Evolutionary conservation across 345 rosid genomes (phyloP).

Genomic region (Erodium maritimum): DNA sequence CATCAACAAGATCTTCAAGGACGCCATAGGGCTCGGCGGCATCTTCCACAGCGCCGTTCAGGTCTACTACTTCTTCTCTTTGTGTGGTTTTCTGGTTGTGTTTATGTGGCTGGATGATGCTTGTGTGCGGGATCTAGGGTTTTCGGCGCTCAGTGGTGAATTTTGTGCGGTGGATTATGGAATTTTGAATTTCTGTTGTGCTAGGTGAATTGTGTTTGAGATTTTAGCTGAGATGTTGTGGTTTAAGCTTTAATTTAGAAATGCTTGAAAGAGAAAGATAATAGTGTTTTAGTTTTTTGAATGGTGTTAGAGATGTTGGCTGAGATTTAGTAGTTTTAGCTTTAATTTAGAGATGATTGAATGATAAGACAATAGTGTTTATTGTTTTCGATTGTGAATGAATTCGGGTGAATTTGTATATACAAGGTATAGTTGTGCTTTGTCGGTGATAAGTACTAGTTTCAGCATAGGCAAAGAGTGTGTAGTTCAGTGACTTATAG

Average conservation of each 20-base stretch:
- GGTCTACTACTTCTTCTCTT: conserved; percentile 24
- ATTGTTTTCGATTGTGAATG: too few species aligned
- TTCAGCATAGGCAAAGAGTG: not conserved
- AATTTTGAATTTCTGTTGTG: not conserved
- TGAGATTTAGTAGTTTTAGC: not conserved
- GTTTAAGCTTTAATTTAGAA: not conserved
- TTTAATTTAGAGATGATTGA: not conserved
- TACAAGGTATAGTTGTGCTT: too few species aligned
- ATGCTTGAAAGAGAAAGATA: too few species aligned
- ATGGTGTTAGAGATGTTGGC: not conserved
- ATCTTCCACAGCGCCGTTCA: conserved; percentile 97
- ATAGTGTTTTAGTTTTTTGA: too few species aligned
- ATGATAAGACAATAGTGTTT: not conserved
- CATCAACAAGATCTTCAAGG: conserved; percentile 92
- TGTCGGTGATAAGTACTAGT: not conserved
- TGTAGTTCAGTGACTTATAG: too few species aligned
- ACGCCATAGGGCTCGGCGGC: conserved; percentile 90
- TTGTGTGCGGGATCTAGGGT: not conserved
- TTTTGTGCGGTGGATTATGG: not conserved
- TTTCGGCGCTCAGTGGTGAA: not conserved
- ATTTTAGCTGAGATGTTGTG: not conserved
- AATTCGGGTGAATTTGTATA: too few species aligned
- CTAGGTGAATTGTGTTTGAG: not conserved
- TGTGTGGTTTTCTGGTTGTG: not conserved
- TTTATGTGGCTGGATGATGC: not conserved